A percentile compares a stretch with the other conserved stretches of the same genome.
Evolutionary conservation across 164 flowering plant species (phyloP).

Genomic region (Liquidambar formosana): DNA sequence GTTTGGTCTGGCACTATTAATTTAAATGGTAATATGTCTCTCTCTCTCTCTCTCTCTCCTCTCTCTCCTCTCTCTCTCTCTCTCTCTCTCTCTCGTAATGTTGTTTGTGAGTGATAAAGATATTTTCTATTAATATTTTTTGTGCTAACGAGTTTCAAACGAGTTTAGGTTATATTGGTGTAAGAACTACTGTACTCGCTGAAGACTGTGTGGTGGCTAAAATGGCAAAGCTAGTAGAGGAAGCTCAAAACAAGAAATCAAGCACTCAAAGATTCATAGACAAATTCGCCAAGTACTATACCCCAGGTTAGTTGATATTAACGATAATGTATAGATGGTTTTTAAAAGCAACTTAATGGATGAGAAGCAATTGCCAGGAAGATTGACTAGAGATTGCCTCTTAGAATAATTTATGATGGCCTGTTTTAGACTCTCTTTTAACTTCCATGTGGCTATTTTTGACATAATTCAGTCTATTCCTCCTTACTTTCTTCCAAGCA

Average conservation of each 20-base stretch:
- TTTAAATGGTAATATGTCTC: slow-evolving; percentile 59
- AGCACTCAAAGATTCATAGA: slow-evolving; percentile 73
- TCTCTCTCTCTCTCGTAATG: too few species aligned
- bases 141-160: not conserved
- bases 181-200: slow-evolving; percentile 72
- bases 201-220: slow-evolving; percentile 86
- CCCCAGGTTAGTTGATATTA: slow-evolving; percentile 71
- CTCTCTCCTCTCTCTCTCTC: too few species aligned
- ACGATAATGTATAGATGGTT: too few species aligned
- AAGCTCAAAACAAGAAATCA: slow-evolving; percentile 81
- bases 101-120: not conserved
- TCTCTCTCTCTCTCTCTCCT: not conserved
- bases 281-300: slow-evolving; percentile 71
- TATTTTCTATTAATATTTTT: too few species aligned
- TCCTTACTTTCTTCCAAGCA: too few species aligned
- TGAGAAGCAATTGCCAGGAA: too few species aligned
- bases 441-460: too few species aligned
- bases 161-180: slow-evolving; percentile 66
- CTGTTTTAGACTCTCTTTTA: too few species aligned
- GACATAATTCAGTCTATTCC: too few species aligned
- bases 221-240: slow-evolving; percentile 94
- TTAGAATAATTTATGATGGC: too few species aligned
- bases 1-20: slow-evolving; percentile 96
- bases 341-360: too few species aligned
- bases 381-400: too few species aligned